Evolutionary conservation across 441 rosid species (phyloP).

Genomic region (Populus hybrid): DNA sequence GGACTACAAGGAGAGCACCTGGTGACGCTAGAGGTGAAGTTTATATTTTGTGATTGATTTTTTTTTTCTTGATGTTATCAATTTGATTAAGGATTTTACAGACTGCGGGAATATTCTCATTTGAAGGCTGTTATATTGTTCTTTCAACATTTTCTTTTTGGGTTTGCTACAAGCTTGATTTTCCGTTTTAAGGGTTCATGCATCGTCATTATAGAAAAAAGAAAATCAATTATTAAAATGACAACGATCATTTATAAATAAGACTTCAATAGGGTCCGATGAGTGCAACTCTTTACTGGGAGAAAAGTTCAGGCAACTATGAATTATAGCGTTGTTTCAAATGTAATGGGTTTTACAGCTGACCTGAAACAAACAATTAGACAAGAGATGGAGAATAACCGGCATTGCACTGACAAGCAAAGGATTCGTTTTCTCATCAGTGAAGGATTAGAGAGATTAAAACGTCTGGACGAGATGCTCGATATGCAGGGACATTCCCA

Average conservation of each 20-base stretch:
- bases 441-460: conserved; percentile 71
- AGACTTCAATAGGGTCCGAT: too few species aligned
- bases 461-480: conserved; percentile 72
- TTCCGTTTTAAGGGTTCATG: too few species aligned
- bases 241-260: too few species aligned
- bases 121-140: neutral
- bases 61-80: neutral
- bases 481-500: conserved; percentile 70
- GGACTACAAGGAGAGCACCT: conserved; percentile 75
- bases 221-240: too few species aligned
- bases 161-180: too few species aligned
- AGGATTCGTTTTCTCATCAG: conserved; percentile 65
- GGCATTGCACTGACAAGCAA: conserved; percentile 57
- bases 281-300: too few species aligned
- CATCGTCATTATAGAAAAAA: too few species aligned
- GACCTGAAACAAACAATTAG: conserved; percentile 57
- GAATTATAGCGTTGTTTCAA: neutral
- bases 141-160: too few species aligned
- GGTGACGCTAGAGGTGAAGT: conserved; percentile 49
- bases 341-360: conserved; percentile 34
- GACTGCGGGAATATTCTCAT: neutral
- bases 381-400: conserved; percentile 68
- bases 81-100: neutral
- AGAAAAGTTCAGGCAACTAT: neutral
- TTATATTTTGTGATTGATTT: neutral